Base-by-base conservation (phyloP, 1,139 yeast genomes). In the Suhomyces panamericanus region DNA sequence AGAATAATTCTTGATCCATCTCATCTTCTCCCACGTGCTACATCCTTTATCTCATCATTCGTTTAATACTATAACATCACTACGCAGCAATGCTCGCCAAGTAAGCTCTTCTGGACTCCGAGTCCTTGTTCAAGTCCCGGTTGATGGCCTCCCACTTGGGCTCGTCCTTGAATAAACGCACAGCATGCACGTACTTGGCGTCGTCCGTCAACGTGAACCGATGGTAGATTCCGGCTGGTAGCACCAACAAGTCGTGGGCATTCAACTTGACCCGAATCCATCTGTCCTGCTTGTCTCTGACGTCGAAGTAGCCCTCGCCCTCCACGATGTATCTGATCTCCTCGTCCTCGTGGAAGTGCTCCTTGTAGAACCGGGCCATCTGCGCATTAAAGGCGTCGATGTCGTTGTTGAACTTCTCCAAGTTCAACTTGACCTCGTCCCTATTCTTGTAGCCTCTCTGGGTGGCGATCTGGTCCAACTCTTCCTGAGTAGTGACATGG, bases 341-440 rank as follows among this genome's bases (percentile, higher is more conserved):
- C 67, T 93, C 99, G 63, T 93, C 99, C 63, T 93, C 98, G 63
- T 93, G 99, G 53, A 88, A 74, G 65, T 93, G 99, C 63, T 93
- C 98, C 40, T 80, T 74, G 69, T 85, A 89, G 65, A 91, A 91
- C 44, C 67, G 77, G 49, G 77, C 70, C 67, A 91, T 77, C 64
- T 89, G 88, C 47, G 70, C 72, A 51, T 81, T 75, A 58, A 86
- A 80, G 0, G 80, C 83, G 3, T 62, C 66, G 32, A 78, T 75
- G 42, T 83, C 83, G 38, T 85, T 82, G 7, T 85, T 83, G 59
- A 90, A 81, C 0, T 85, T 73, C 8, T 68, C 79, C 36, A 81
- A 77, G 29, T 81, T 78, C 45, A 93, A 75, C 39, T 69, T 69
- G 27, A 93, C 80, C 42, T 70, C 75, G 64, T 93, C 99, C 49